Evolutionary conservation across 2,329 filamentous ascomycete species (phyloP).

Genomic region (Exophiala lecanii-corni): DNA sequence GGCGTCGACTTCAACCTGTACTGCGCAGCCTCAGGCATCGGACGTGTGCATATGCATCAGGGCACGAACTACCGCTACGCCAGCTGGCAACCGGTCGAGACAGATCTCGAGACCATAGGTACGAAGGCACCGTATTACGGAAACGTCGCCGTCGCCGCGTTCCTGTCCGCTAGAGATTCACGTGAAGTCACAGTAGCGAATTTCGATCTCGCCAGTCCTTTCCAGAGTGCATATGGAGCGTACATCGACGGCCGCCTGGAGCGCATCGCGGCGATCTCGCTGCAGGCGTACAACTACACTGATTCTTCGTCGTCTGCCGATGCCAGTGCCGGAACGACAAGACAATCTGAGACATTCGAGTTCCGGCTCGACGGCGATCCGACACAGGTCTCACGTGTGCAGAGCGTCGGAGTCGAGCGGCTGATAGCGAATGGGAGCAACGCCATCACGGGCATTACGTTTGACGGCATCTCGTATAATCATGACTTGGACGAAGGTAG

Average conservation of each 20-base stretch:
- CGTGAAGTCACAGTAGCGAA: conserved; percentile 43
- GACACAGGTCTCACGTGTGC: conserved; percentile 9
- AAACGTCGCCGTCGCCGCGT: conserved; percentile 54
- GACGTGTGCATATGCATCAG: conserved; percentile 60
- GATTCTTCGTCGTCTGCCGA: too few species aligned
- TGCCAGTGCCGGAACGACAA: conserved; percentile 23
- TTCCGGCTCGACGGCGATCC: conserved; percentile 26
- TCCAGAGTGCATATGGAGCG: conserved; percentile 53
- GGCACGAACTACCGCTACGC: conserved; percentile 60
- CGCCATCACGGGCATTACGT: conserved; percentile 58
- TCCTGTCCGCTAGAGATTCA: conserved; percentile 34
- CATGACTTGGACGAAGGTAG: conserved; percentile 52
- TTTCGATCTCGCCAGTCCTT: conserved; percentile 36
- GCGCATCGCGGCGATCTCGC: conserved; percentile 54
- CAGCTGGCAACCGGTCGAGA: conserved; percentile 54
- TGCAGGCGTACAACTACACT: conserved; percentile 57
- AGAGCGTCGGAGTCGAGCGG: conserved; percentile 41
- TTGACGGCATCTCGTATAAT: conserved; percentile 59
- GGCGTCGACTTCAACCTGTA: conserved; percentile 59
- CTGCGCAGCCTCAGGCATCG: conserved; percentile 52
- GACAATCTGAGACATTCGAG: conserved; percentile 22
- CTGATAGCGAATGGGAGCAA: conserved; percentile 60
- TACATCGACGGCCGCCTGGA: conserved; percentile 45
- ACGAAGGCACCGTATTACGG: conserved; percentile 64
- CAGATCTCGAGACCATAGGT: conserved; percentile 39